These are phyloP conservation scores for Trametes sp. DNA, from an alignment of 1,284 basidiomycete species.

Conservation along the genomic window DNA sequence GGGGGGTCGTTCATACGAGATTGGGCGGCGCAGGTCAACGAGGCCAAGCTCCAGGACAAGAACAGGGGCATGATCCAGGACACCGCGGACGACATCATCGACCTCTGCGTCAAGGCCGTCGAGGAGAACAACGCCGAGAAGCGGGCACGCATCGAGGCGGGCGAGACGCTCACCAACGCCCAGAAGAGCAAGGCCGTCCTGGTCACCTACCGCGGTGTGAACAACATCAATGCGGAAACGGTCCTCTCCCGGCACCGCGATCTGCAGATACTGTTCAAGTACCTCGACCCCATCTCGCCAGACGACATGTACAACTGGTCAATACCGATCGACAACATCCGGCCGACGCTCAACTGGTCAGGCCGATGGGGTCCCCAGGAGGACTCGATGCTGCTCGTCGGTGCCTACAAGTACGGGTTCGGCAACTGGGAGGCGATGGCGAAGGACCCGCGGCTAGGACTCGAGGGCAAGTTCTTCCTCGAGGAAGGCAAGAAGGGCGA, in stretches of 20 bases:
- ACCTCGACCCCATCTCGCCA: constrained; percentile 71
- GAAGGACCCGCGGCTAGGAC: constrained; percentile 84
- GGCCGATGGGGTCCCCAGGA: constrained; percentile 94
- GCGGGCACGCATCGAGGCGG: constrained; percentile 76
- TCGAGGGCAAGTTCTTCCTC: constrained; percentile 95
- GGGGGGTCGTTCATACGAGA: constrained; percentile 15
- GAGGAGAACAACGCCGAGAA: constrained; percentile 87
- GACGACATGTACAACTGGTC: constrained; percentile 80
- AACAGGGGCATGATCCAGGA: constrained; percentile 93
- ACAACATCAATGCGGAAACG: constrained; percentile 98
- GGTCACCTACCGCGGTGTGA: constrained; percentile 88
- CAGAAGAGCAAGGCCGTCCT: constrained; percentile 96
- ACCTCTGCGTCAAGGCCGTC: constrained; percentile 85
- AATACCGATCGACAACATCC: constrained; percentile 92
- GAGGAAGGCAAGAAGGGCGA: constrained; percentile 95
- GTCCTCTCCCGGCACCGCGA: constrained; percentile 91
- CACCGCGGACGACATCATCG: constrained; percentile 92
- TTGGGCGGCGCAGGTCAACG: constrained; percentile 68
- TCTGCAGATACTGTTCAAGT: constrained; percentile 88
- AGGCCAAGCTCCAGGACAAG: constrained; percentile 95
- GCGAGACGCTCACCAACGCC: constrained; percentile 85
- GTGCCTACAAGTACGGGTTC: constrained; percentile 94
- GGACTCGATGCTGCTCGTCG: constrained; percentile 94
- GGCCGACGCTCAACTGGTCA: constrained; percentile 95
- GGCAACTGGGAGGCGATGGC: constrained; percentile 97